Base-by-base conservation (phyloP, 108 stramenopile genomes). In the Nannochloropsis gaditana region DNA sequence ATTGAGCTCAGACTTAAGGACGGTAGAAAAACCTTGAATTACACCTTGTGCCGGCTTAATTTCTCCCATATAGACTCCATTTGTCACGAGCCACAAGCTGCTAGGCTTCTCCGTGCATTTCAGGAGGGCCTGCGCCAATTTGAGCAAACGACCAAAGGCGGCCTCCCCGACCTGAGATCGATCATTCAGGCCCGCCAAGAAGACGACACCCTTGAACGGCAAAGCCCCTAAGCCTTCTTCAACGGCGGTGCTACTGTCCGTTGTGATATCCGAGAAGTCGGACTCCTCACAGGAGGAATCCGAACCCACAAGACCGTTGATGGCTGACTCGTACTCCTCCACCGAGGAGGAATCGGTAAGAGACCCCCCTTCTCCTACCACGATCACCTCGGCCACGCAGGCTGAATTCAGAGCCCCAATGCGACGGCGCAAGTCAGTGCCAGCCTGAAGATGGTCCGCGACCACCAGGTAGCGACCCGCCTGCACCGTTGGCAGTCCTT, bases 151-250 rank as follows among this genome's bases (percentile, higher is more conserved):
- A 73, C 59, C n/a, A n/a, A 73, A 73, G 4, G n/a, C 59, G 2
- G n/a, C n/a, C 8, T 73, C 59, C 59, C 59, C 59, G n/a, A 73
- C n/a, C 8, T 73, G 59, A 15, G 59, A 73, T n/a, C n/a, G 5
- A n/a, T 73, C 59, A 73, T 73, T 73, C 59, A 73, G n/a, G 4
- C 59, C 59, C 59, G 59, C 59, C 59, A 73, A 73, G n/a, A 73
- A 73, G 19, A 73, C 59, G 19, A 73, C 59, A 15, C 59, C 59
- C 59, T 73, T 73, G 15, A 73, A 8, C 15, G 59, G 59, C 59
- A 73, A 15, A 15, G 8, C 3, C 31, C 31, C 31, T n/a, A 73
- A 15, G 19, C 59, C 59, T 4, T 73, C 59, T 0, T 73, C 59
- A 2, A n/a, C 59, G 59, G 59, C 59, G 3, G 59, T 73, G 59